A percentile compares a stretch with the other conserved stretches of the same genome.
Evolutionary conservation across 345 rosid genomes (phyloP).

Genomic region (Psidium friedrichsthalianum): DNA sequence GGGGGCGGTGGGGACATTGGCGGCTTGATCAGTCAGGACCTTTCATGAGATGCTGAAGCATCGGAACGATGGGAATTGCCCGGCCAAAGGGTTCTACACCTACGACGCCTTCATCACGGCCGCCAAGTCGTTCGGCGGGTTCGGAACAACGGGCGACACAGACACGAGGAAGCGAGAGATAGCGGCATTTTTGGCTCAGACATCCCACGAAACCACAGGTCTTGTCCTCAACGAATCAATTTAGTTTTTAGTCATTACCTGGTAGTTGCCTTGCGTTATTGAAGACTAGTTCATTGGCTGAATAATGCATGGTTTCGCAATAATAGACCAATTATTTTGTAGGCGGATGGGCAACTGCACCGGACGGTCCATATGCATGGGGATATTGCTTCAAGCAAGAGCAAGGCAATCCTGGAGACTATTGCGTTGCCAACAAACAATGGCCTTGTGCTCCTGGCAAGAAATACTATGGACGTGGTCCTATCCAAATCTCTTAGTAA

Average conservation of each 20-base stretch:
- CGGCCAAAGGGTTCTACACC: conserved; percentile 5
- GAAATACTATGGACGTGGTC: conserved; percentile 8
- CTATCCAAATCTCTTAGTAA: conserved; percentile 11
- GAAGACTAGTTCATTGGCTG: not conserved
- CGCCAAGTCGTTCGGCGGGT: not conserved
- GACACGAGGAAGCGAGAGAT: conserved; percentile 9
- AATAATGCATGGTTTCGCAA: not conserved
- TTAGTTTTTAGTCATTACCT: not conserved
- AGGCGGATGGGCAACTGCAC: conserved; percentile 14
- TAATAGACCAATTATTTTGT: not conserved
- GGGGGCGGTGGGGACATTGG: not conserved
- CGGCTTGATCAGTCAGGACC: not conserved
- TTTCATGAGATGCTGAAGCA: conserved; percentile 9
- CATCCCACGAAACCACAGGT: conserved; percentile 15
- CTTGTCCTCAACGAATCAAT: not conserved
- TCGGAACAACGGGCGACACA: conserved; percentile 4
- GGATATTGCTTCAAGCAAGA: conserved; percentile 9
- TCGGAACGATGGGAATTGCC: conserved; percentile 5
- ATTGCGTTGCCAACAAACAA: conserved; percentile 5
- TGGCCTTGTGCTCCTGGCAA: conserved; percentile 10
- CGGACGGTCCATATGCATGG: conserved; percentile 11
- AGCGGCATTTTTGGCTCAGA: conserved; percentile 7
- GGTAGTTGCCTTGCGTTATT: not conserved
- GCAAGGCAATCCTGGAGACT: conserved; percentile 5
- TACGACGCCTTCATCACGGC: conserved; percentile 7